A percentile compares a stretch with the other conserved stretches of the same genome.
Conservation (phyloP, 2,329 filamentous ascomycete genomes). For the Escovopsis weberi region DNA sequence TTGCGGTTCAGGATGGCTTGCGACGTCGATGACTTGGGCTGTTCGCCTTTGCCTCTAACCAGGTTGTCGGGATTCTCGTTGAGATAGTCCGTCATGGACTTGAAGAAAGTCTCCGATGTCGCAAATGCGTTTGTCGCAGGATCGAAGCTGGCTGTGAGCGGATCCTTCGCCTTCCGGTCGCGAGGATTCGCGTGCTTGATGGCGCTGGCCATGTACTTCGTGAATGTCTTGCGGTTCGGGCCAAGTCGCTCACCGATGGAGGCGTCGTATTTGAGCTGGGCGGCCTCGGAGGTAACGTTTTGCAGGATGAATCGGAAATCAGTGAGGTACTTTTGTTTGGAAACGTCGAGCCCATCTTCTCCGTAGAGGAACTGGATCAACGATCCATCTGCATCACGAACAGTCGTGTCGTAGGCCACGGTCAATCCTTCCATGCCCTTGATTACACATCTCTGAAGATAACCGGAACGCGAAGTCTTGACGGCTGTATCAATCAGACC, state of each 20-base stretch:
- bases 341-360: slow-evolving; percentile 87
- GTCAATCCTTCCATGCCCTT: slow-evolving; percentile 95
- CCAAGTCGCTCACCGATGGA: slow-evolving; percentile 30
- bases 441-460: slow-evolving; percentile 90
- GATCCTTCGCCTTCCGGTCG: slow-evolving; percentile 51
- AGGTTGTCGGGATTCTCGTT: slow-evolving; percentile 57
- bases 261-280: slow-evolving; percentile 55
- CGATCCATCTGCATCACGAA: slow-evolving; percentile 84
- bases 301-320: slow-evolving; percentile 84
- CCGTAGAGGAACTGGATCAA: slow-evolving; percentile 94
- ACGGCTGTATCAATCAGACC: slow-evolving; percentile 97
- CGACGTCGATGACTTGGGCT: slow-evolving; percentile 12
- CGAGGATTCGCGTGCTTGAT: slow-evolving; percentile 53
- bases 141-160: slow-evolving; percentile 56
- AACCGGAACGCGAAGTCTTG: slow-evolving; percentile 94
- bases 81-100: slow-evolving; percentile 58
- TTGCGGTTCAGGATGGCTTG: slow-evolving; percentile 43
- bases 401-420: slow-evolving; percentile 86
- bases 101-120: slow-evolving; percentile 77
- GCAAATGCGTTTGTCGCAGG: slow-evolving; percentile 70
- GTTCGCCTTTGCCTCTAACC: slow-evolving; percentile 31
- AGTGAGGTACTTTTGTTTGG: slow-evolving; percentile 80
- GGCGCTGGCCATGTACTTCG: slow-evolving; percentile 69
- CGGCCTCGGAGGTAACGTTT: slow-evolving; percentile 69
- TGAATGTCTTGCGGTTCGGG: slow-evolving; percentile 43